Evolutionary conservation across 1,284 basidiomycete species (phyloP), one percentile per base, ranked within the genome.

Genomic region (Ustilago vetiveriae): DNA sequence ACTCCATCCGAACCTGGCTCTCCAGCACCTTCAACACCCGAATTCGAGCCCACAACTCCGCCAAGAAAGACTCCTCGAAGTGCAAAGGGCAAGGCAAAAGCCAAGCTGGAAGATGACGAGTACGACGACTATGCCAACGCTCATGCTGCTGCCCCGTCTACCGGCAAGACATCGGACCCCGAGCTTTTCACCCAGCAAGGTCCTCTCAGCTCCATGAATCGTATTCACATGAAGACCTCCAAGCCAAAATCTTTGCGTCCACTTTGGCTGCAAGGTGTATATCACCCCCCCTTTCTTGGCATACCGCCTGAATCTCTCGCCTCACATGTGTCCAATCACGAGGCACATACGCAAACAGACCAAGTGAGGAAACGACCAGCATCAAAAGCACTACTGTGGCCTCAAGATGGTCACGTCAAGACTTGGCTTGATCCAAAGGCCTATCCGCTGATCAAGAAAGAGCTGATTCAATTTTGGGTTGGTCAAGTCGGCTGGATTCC

Each of bases 401-500:
- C 69, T 0, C 19, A 19, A 2, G 64, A 72, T 26, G 69, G 64
- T 8, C 41, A 38, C 3, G 49, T 35, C 1, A 35, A 43, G 41
- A 57, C 64, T 1, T 39, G 44, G 27, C 49, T 63, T 19, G 44
- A 55, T 19, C 23, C 42, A 3, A 14, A n/a, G 4, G 69, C 47
- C 9, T 60, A 58, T 30, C 17, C 42, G 3, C n/a, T 3, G 13
- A 49, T 58, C 27, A 66, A 66, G 27, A 53, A 35, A 30, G 30
- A 32, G 22, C 41, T 60, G 14, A 6, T 54, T 19, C 49, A 44
- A 29, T 49, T 55, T 38, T 62, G 58, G 69, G 14, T 35, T 13
- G 29, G 30, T n/a, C 64, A 62, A 22, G 52, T 52, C 6, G 63
- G 63, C 6, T 62, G 54, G 51, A 24, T 66, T 21, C 63, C 69